phyloP scores from a whole-genome alignment of 257 asterid species.

The Solanum corneliomulleri region DNA sequence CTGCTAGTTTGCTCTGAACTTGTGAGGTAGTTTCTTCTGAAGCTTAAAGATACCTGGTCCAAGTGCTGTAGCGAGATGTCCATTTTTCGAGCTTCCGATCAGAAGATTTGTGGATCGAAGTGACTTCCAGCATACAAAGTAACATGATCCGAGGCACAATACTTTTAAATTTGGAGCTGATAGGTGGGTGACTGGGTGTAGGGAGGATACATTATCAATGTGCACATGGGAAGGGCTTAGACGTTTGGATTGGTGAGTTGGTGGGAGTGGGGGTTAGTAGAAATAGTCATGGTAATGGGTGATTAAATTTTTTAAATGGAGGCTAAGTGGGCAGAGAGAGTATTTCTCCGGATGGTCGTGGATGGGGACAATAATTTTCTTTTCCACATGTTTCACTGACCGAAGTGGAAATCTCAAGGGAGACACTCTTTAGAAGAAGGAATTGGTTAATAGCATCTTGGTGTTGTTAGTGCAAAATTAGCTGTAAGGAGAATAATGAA shows the following conservation, averaged over 20 bases:
- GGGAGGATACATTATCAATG: background rate
- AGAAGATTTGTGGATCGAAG: background rate
- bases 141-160: background rate
- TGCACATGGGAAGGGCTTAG: background rate
- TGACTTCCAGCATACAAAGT: background rate
- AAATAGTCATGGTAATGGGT: background rate
- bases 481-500: background rate
- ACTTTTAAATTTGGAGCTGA: background rate
- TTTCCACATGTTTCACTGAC: background rate
- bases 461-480: background rate
- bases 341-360: background rate
- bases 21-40: background rate
- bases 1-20: background rate
- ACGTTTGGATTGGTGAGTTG: background rate
- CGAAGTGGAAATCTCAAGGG: background rate
- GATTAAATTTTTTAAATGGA: background rate
- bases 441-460: background rate
- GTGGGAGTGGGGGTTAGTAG: background rate
- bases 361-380: background rate
- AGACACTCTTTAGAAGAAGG: background rate
- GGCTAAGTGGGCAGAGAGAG: background rate
- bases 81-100: background rate
- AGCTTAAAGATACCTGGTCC: background rate
- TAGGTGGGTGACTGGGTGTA: background rate
- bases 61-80: background rate